phyloP scores from a whole-genome alignment of 345 rosid genomes.

The Gossypioides kirkii region DNA sequence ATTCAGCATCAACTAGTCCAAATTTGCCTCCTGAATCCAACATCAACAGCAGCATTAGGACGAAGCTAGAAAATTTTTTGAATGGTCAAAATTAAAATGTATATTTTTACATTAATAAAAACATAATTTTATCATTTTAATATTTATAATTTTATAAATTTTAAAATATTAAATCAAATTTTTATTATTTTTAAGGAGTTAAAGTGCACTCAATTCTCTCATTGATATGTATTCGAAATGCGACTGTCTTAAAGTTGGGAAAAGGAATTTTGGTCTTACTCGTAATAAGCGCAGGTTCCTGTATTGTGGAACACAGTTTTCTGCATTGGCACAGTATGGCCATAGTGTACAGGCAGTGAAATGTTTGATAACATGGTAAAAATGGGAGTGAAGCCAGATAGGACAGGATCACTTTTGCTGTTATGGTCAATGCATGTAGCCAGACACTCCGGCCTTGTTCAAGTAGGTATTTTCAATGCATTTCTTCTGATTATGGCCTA shows the following conservation, averaged over 20 bases:
- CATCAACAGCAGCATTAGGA: not conserved
- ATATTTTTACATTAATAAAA: too few species aligned
- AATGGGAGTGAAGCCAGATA: slow-evolving; percentile 45
- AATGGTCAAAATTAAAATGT: too few species aligned
- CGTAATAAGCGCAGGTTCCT: slow-evolving; percentile 42
- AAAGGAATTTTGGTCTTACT: slow-evolving; percentile 40
- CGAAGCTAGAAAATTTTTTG: too few species aligned
- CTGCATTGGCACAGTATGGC: slow-evolving; percentile 74
- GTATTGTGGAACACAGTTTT: slow-evolving; percentile 78
- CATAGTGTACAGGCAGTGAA: slow-evolving; percentile 47
- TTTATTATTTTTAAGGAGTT: too few species aligned
- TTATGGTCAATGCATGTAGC: slow-evolving; percentile 61
- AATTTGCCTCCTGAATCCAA: not conserved
- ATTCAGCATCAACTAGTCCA: too few species aligned
- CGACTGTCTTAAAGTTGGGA: slow-evolving; percentile 42
- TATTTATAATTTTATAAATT: too few species aligned
- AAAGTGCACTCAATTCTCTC: too few species aligned
- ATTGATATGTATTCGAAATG: slow-evolving; percentile 86
- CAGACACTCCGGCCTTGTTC: slow-evolving; percentile 47
- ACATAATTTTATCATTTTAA: too few species aligned
- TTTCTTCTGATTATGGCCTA: slow-evolving; percentile 38
- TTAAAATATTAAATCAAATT: too few species aligned
- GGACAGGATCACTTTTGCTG: slow-evolving; percentile 44
- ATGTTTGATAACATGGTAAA: slow-evolving; percentile 48
- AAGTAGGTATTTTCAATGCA: slow-evolving; percentile 50